Evolutionary conservation across 2,329 filamentous ascomycete species (phyloP), one percentile per base, ranked within the genome.

Genomic region (Trichoderma polysporum): DNA sequence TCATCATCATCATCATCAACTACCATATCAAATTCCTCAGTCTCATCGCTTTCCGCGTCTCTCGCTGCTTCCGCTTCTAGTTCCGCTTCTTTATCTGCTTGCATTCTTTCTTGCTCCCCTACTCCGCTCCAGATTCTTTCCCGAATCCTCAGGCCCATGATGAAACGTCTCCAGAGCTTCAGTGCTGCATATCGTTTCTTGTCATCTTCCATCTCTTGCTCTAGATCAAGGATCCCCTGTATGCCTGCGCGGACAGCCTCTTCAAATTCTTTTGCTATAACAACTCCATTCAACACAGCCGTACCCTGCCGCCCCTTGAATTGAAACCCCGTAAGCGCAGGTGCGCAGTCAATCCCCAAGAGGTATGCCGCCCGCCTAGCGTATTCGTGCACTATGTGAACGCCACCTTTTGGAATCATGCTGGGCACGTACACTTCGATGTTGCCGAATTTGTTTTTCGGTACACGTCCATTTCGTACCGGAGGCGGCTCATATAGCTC

Each of bases 361-460:
- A 94, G 79, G 66, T 86, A 88, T 0, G 93, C 93, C 1, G 94
- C 94, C 59, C 86, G 86, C 1, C 86, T 82, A 1, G 91, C 90
- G 59, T 90, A 73, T 54, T 85, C 79, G 67, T 84, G 79, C 6
- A 78, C 73, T 27, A 98, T 81, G 76, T 98, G 93, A 2, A 88
- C 85, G 1, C 92, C 94, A 0, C 95, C 94, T 47, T 80, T 79
- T 0, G 95, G 95, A 0, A 98, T 84, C 95, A 99, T 98, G 69
- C 88, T 92, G 0, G 92, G 90, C 12, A 97, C 93, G 76, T 94
- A 98, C 45, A 97, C 86, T 74, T 98, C 95, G 68, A 98, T 90
- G 74, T 99, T 99, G 12, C 93, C 93, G 77, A 93, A 99, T 19
- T 90, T 89, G 75, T 99, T 99, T 79, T 92, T 94, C 0, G 95